Conservation (phyloP, 202 grass and related monocot species). For the Setaria viridis region DNA sequence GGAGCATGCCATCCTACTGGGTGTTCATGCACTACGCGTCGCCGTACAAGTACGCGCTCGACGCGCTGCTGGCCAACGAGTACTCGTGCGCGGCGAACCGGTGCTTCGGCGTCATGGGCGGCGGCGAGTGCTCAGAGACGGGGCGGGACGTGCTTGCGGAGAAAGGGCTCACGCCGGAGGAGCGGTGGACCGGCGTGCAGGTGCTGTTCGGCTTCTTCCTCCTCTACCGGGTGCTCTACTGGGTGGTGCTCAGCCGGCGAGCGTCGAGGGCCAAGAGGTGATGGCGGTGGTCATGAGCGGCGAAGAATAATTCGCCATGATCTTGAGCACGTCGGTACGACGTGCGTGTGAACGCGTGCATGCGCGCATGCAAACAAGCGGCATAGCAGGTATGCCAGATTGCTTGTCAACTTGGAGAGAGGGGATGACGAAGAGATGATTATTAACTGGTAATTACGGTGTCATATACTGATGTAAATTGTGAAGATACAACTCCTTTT, state of each 20-base stretch:
- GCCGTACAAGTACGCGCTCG: constrained; percentile 93
- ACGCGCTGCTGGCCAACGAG: constrained; percentile 94
- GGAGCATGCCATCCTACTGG: constrained; percentile 93
- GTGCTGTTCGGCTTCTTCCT: constrained; percentile 90
- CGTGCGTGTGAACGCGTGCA: constrained; percentile 56
- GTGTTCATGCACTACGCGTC: constrained; percentile 93
- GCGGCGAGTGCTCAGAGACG: constrained; percentile 58
- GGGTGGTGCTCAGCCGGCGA: constrained; percentile 81
- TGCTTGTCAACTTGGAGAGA: background rate
- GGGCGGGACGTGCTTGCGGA: constrained; percentile 70
- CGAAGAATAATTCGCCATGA: background rate
- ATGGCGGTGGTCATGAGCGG: background rate
- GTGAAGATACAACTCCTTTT: constrained; percentile 19
- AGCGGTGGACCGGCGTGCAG: constrained; percentile 81
- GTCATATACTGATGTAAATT: constrained; percentile 42
- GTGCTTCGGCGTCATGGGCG: constrained; percentile 62
- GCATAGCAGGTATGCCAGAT: constrained; percentile 3
- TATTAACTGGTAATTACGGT: constrained; percentile 27
- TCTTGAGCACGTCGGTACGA: background rate
- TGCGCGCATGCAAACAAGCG: background rate
- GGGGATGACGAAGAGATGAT: background rate
- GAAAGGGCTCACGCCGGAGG: constrained; percentile 56
- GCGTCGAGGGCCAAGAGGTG: constrained; percentile 76
- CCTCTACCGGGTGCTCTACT: constrained; percentile 94
- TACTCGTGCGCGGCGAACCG: constrained; percentile 62